Conservation (phyloP, 257 asterid species). For the Solanum sejunctum region DNA sequence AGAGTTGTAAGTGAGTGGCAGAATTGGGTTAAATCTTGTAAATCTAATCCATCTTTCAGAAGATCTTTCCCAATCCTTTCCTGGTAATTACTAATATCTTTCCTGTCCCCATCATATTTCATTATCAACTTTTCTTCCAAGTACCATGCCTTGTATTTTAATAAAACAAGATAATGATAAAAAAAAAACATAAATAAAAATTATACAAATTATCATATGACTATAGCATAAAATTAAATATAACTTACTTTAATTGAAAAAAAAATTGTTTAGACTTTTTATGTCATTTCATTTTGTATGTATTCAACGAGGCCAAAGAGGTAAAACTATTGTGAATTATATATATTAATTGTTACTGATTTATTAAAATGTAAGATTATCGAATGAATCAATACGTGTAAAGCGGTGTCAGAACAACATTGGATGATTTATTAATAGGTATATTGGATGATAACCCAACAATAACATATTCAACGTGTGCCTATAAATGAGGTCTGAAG, state of each 20-base stretch:
- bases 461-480: neutral
- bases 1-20: neutral
- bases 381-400: neutral
- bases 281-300: no score
- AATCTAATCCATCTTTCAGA: neutral
- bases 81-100: neutral
- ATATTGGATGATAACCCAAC: neutral
- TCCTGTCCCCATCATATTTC: slow-evolving; percentile 6
- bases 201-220: neutral
- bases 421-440: no score
- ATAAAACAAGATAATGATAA: neutral
- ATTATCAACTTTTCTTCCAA: neutral
- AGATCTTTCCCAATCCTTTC: neutral
- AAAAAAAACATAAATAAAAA: neutral
- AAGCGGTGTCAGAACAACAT: no score
- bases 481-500: accelerated
- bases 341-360: neutral
- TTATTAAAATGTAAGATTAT: neutral
- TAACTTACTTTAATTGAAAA: neutral
- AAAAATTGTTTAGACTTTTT: no score
- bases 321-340: neutral
- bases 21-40: neutral
- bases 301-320: no score
- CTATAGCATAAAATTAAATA: neutral
- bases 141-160: neutral